Conservation (phyloP, 768 basidiomycete species). For the Podaxis pistillaris region DNA sequence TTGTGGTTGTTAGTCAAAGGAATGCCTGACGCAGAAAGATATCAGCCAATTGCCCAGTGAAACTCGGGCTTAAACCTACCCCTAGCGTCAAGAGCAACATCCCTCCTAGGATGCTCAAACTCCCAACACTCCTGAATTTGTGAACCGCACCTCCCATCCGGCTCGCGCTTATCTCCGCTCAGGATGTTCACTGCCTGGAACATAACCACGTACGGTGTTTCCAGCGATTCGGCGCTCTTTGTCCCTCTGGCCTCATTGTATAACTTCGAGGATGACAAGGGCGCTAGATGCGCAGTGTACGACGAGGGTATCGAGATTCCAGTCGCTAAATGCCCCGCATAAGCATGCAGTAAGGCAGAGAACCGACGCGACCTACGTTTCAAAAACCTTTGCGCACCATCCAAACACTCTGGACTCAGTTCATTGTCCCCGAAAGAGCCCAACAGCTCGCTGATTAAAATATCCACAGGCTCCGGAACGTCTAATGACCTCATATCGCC, state of each 20-base stretch:
- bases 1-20: conserved; percentile 98
- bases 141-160: conserved; percentile 68
- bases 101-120: conserved; percentile 89
- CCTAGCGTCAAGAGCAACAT: conserved; percentile 68
- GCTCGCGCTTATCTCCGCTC: conserved; percentile 69
- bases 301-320: conserved; percentile 97
- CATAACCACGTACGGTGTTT: conserved; percentile 99
- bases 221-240: conserved; percentile 70
- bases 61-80: conserved; percentile 43
- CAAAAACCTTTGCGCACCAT: conserved; percentile 91
- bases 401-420: conserved; percentile 95
- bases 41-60: conserved; percentile 1
- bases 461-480: conserved; percentile 86
- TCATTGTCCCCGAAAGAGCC: conserved; percentile 99
- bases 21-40: conserved; percentile 49
- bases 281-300: conserved; percentile 93
- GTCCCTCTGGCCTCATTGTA: conserved; percentile 73
- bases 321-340: conserved; percentile 49
- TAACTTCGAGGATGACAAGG: conserved; percentile 90
- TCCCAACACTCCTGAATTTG: conserved; percentile 96
- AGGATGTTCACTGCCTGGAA: conserved; percentile 91
- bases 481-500: conserved; percentile 91
- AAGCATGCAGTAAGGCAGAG: not conserved
- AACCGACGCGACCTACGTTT: conserved; percentile 59
- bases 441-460: conserved; percentile 92